Evolutionary conservation across 2,329 filamentous ascomycete genomes (phyloP), one percentile per base, ranked within the genome.

Genomic region (Colletotrichum godetiae): DNA sequence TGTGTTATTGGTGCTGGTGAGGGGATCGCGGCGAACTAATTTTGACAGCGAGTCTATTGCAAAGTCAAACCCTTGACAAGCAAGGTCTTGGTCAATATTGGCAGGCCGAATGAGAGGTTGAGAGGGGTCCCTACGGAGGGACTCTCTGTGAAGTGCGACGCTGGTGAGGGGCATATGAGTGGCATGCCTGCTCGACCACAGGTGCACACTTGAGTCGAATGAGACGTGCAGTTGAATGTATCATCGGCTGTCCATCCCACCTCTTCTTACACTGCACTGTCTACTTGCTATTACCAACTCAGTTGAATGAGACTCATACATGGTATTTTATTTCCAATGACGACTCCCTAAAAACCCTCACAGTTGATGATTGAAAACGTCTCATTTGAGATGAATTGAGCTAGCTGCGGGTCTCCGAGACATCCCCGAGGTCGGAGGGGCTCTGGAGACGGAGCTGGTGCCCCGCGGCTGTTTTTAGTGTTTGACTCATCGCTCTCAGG

Each of bases 361-460:
- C 19, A 6, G 29, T n/a, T 11, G 11, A 33, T 3, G 5, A 31
- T 12, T 56, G 24, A 29, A 55, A 29, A 65, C 15, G 12, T 31
- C 11, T 57, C 55, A 5, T 13, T n/a, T 33, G 22, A 15, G 13
- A n/a, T 42, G 24, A 57, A 33, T 42, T 66, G 67, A 65, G 35
- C 61, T 33, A 24, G 60, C 55, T 73, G 71, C 71, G 71, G 71
- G 71, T 73, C 71, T 52, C 71, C 71, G 71, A 73, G 65, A 66
- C 67, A 73, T 70, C 67, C 67, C 71, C 71, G 71, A 73, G 56
- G 53, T 69, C 53, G 60, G 71, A 61, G 71, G 56, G 60, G 60
- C 70, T 11, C 55, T 42, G 33, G 13, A 22, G 27, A 64, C 55
- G 60, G 55, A 73, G 60, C 55, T 57, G 66, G 42, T 65, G 60